Conservation (phyloP, 495 filamentous ascomycete genomes). For the Lasiosphaeriaceae sp. region DNA sequence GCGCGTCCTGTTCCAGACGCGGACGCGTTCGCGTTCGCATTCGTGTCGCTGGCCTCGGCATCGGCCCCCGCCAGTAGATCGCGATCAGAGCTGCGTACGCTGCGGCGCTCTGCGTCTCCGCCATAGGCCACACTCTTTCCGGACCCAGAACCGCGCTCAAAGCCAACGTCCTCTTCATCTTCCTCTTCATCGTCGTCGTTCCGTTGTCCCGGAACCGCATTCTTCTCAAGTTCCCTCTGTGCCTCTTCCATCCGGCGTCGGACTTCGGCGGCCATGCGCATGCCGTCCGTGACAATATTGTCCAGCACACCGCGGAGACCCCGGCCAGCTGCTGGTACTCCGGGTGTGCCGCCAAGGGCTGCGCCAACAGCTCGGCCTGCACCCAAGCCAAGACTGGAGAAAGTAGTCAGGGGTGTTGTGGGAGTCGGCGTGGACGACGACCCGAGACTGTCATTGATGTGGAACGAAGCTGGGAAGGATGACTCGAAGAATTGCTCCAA, state of each 20-base stretch:
- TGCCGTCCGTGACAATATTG: conserved; percentile 94
- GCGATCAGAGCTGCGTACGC: conserved; percentile 66
- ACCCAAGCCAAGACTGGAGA: conserved; percentile 62
- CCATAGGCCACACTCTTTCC: conserved; percentile 28
- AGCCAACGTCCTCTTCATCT: conserved; percentile 49
- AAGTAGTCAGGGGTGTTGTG: conserved; percentile 60
- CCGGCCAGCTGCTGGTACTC: conserved; percentile 56
- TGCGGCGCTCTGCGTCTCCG: conserved; percentile 50
- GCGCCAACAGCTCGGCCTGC: conserved; percentile 36
- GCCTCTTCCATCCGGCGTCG: conserved; percentile 89
- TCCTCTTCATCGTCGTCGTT: conserved; percentile 75
- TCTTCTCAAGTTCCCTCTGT: conserved; percentile 78
- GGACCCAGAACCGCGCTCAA: conserved; percentile 9
- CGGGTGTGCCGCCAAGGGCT: conserved; percentile 38
- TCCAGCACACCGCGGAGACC: conserved; percentile 89
- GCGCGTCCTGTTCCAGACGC: not conserved
- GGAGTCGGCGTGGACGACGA: conserved; percentile 48
- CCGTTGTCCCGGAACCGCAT: conserved; percentile 57
- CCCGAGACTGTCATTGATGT: conserved; percentile 44
- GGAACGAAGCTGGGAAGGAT: conserved; percentile 63
- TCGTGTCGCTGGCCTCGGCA: conserved; percentile 52
- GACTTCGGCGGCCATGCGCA: conserved; percentile 90
- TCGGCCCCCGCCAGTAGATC: conserved; percentile 79
- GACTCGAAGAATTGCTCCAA: conserved; percentile 95
- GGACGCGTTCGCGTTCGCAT: conserved; percentile 2